Evolutionary conservation across 129 eudicot genomes (phyloP).

Genomic region (Logfia minima): DNA sequence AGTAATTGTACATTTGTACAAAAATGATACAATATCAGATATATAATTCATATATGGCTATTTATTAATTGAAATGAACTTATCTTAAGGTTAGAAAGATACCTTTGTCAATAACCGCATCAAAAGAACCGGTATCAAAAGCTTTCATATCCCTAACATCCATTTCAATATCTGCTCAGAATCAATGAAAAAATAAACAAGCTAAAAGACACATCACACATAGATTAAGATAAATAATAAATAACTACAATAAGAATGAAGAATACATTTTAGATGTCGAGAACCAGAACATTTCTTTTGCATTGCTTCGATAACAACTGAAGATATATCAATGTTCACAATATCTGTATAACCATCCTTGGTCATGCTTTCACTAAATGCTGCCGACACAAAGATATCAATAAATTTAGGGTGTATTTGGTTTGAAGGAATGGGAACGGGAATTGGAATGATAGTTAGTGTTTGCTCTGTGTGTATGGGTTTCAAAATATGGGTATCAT

Average conservation of each 20-base stretch:
- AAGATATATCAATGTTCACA: constrained; percentile 74
- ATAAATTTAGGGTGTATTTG: too few relatives aligned
- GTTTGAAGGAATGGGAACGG: too few relatives aligned
- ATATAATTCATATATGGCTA: background rate
- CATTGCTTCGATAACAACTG: constrained; percentile 85
- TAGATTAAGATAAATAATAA: background rate
- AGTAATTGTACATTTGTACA: background rate
- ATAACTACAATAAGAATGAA: constrained; percentile 11
- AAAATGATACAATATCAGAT: background rate
- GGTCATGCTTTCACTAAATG: constrained; percentile 90
- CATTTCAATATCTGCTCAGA: constrained; percentile 64
- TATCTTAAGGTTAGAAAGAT: background rate
- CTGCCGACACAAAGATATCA: constrained; percentile 43
- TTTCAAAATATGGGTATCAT: too few relatives aligned
- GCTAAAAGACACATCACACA: background rate
- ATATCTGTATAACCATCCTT: constrained; percentile 77
- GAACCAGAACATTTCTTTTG: constrained; percentile 53
- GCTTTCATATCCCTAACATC: constrained; percentile 91
- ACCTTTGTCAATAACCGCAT: constrained; percentile 90
- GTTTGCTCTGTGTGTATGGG: too few relatives aligned
- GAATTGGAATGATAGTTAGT: too few relatives aligned
- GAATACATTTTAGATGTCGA: constrained; percentile 70
- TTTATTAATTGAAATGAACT: background rate
- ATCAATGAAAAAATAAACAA: constrained; percentile 24
- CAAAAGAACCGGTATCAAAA: constrained; percentile 64